These are phyloP conservation scores for Cardamine occulta DNA, from an alignment of 345 rosid species.

Conservation along the genomic window DNA sequence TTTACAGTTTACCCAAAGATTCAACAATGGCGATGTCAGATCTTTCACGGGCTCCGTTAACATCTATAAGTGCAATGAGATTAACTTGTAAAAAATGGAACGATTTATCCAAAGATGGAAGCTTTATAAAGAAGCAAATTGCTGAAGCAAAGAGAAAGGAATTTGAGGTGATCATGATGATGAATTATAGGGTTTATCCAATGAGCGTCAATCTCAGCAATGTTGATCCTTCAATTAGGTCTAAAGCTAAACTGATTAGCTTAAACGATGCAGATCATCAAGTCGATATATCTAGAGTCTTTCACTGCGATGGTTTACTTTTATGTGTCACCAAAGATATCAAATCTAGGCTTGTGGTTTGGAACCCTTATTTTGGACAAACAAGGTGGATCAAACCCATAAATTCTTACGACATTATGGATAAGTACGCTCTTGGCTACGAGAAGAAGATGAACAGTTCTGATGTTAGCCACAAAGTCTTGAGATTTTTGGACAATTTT, in stretches of 20 bases:
- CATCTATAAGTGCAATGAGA: not conserved
- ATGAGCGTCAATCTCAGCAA: not conserved
- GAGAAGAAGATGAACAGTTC: not conserved
- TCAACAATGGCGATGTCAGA: not conserved
- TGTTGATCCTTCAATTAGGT: not conserved
- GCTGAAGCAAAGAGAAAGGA: not conserved
- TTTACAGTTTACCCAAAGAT: not conserved
- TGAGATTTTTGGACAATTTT: not conserved
- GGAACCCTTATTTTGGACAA: not conserved
- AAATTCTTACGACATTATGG: not conserved
- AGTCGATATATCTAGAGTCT: too few relatives aligned
- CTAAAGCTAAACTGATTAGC: too few relatives aligned
- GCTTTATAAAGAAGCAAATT: not conserved
- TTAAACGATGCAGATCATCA: too few relatives aligned
- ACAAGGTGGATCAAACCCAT: not conserved
- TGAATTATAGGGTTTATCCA: not conserved
- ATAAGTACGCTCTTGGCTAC: not conserved
- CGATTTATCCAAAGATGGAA: not conserved
- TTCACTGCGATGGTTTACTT: not conserved
- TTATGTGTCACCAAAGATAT: not conserved
- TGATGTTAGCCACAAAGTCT: not conserved
- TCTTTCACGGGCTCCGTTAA: not conserved
- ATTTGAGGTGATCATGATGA: too few relatives aligned
- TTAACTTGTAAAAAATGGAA: not conserved
- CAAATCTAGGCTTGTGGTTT: not conserved